These are phyloP conservation scores for Ogataea paradorogensis DNA, from an alignment of 805 yeast species.

Conservation along the genomic window DNA sequence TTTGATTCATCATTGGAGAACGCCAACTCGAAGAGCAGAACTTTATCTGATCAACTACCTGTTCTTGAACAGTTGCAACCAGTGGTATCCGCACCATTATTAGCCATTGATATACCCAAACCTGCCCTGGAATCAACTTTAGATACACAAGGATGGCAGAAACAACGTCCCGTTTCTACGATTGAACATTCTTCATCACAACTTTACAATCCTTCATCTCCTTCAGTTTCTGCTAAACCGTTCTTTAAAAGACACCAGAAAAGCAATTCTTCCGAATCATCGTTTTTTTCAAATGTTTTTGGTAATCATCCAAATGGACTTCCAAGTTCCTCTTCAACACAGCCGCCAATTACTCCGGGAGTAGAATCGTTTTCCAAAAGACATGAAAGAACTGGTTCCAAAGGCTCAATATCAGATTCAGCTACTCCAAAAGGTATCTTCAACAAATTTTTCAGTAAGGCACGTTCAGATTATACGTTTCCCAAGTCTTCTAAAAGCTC, in stretches of 20 bases:
- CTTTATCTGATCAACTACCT: neutral
- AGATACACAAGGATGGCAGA: neutral
- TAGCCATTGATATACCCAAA: slow-evolving; percentile 8
- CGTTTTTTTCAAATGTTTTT: slow-evolving; percentile 37
- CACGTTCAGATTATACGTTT: slow-evolving; percentile 16
- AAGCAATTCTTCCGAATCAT: slow-evolving; percentile 59
- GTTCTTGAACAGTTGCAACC: slow-evolving; percentile 32
- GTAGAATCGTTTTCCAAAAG: slow-evolving; percentile 11
- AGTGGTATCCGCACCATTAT: slow-evolving; percentile 35
- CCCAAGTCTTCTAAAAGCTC: slow-evolving; percentile 9
- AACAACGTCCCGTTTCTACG: slow-evolving; percentile 37
- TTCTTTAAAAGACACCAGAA: slow-evolving; percentile 64
- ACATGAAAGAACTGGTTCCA: slow-evolving; percentile 28
- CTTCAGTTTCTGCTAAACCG: slow-evolving; percentile 38
- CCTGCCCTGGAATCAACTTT: neutral
- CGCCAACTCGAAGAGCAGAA: neutral
- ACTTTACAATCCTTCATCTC: slow-evolving; percentile 28
- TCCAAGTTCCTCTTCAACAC: slow-evolving; percentile 23
- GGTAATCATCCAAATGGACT: slow-evolving; percentile 19
- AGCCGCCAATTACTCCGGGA: slow-evolving; percentile 11
- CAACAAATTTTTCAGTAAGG: slow-evolving; percentile 31
- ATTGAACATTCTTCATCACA: slow-evolving; percentile 33
- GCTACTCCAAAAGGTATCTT: slow-evolving; percentile 30
- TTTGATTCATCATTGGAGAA: slow-evolving; percentile 4
- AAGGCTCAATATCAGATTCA: slow-evolving; percentile 28